A percentile compares a stretch with the other conserved stretches of the same genome.
phyloP scores from a whole-genome alignment of 2,329 filamentous ascomycete genomes.

The Fusarium anthophilum region DNA sequence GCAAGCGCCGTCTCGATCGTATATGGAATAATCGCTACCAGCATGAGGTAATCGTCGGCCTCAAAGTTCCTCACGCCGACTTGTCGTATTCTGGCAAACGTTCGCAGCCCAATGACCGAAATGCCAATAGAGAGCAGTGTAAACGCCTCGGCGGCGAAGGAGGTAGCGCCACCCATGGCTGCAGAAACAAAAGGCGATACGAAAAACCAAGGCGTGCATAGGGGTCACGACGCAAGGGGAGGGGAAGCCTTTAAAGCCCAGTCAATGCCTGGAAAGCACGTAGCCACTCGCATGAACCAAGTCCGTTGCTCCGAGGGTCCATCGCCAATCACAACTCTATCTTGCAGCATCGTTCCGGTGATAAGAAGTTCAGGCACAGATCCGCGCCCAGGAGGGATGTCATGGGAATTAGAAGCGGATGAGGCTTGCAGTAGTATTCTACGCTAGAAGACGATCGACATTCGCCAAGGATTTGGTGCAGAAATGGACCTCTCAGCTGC shows the following conservation, averaged over 20 bases:
- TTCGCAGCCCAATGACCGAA: slow-evolving; percentile 58
- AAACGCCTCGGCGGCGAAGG: slow-evolving; percentile 42
- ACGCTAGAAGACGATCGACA: not conserved
- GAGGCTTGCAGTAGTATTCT: not conserved
- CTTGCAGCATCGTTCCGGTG: not conserved
- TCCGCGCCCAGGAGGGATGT: not conserved
- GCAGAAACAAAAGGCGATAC: not conserved
- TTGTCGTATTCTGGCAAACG: slow-evolving; percentile 56
- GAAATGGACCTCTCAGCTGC: not conserved
- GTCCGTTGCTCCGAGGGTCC: too few species aligned
- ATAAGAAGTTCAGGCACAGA: not conserved
- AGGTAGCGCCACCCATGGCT: not conserved
- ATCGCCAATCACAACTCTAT: not conserved
- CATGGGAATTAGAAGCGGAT: not conserved
- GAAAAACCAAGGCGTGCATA: not conserved
- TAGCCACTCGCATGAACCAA: not conserved
- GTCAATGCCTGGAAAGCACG: not conserved
- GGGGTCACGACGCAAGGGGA: not conserved
- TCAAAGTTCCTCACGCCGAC: slow-evolving; percentile 47
- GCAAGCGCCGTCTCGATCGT: slow-evolving; percentile 43
- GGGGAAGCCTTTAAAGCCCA: not conserved
- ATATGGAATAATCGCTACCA: slow-evolving; percentile 39
- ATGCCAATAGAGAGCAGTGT: slow-evolving; percentile 61
- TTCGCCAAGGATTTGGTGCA: not conserved
- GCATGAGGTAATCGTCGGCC: slow-evolving; percentile 61